Evolutionary conservation across 2,329 filamentous ascomycete genomes (phyloP).

Genomic region (Penicillium sp.): DNA sequence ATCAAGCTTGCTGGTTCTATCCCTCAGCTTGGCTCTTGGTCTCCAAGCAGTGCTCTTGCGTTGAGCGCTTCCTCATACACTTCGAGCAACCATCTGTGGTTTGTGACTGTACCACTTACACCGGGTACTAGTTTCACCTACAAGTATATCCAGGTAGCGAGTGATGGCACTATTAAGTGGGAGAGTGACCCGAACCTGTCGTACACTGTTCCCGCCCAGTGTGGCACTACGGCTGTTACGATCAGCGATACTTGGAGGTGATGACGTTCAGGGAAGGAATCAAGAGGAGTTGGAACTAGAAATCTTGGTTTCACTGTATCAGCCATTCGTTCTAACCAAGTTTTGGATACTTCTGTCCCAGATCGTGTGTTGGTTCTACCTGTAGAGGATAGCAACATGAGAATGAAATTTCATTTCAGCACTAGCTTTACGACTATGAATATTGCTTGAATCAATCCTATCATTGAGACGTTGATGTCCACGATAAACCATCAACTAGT

Average conservation of each 20-base stretch:
- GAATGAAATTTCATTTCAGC: neutral
- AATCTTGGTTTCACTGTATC: neutral
- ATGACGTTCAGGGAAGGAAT: neutral
- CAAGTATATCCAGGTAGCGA: slow-evolving; percentile 10
- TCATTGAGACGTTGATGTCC: too few species aligned
- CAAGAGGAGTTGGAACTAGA: neutral
- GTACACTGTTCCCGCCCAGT: slow-evolving; percentile 42
- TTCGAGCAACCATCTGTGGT: slow-evolving; percentile 60
- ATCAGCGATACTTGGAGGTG: slow-evolving; percentile 42
- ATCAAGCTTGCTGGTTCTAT: slow-evolving; percentile 64
- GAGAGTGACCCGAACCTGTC: slow-evolving; percentile 35
- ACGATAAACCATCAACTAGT: too few species aligned
- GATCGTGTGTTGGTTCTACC: neutral
- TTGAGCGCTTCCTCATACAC: slow-evolving; percentile 62
- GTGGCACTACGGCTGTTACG: slow-evolving; percentile 31
- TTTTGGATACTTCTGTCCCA: too few species aligned
- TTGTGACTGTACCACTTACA: slow-evolving; percentile 52
- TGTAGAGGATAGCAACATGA: neutral
- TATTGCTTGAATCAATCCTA: too few species aligned
- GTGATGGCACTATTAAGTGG: slow-evolving; percentile 8
- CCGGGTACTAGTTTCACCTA: slow-evolving; percentile 53
- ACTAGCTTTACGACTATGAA: neutral
- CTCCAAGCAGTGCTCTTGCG: slow-evolving; percentile 52
- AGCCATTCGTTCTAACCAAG: too few species aligned
- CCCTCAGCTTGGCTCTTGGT: slow-evolving; percentile 62